Base-by-base conservation (phyloP, 306 rosid genomes). In the Dryas drummondii region DNA sequence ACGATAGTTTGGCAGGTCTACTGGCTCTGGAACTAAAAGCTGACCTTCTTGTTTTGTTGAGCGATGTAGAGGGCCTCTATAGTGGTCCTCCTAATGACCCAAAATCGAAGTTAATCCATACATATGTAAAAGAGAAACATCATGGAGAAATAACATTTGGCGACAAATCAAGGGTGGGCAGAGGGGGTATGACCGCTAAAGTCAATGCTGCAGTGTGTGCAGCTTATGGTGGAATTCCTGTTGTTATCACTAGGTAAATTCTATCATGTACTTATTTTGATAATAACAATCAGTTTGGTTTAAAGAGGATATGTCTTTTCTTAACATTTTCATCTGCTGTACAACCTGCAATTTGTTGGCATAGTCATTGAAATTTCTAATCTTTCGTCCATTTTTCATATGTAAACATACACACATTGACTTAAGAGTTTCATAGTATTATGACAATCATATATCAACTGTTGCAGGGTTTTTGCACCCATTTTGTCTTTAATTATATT, bases 151-250 rank as follows among this genome's bases (percentile, higher is more conserved):
- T 93, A 13, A 89, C 96, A 71, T 93, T 93, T 76, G 97, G 97
- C 37, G 97, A 91, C 82, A 93, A 93, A 71, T 93, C 97, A 16
- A 86, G 96, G 75, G 57, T 87, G 17, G 98, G 98, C 8, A 89
- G 97, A 85, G 96, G 98, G 11, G 98, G 97, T 19, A 93, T 93
- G 97, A 89, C 93, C 42, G 98, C 97, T 44, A 93, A 93, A 82
- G 98, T 91, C 58, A 85, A 89, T 66, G 98, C 97, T 76, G 98
- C 96, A 77, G 89, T 86, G 58, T 70, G 72, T 79, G 90, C 96
- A 52, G 90, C 98, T 57, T 73, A 70, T 85, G 87, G 88, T 66
- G 97, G 96, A 63, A 84, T 88, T 47, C 98, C 97, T 32, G 98
- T 93, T 68, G 87, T 93, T 70, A 93, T 93, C 78, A 93, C 98